These are phyloP conservation scores for Pulveroboletus frians DNA, from an alignment of 768 basidiomycete genomes.

Conservation along the genomic window DNA sequence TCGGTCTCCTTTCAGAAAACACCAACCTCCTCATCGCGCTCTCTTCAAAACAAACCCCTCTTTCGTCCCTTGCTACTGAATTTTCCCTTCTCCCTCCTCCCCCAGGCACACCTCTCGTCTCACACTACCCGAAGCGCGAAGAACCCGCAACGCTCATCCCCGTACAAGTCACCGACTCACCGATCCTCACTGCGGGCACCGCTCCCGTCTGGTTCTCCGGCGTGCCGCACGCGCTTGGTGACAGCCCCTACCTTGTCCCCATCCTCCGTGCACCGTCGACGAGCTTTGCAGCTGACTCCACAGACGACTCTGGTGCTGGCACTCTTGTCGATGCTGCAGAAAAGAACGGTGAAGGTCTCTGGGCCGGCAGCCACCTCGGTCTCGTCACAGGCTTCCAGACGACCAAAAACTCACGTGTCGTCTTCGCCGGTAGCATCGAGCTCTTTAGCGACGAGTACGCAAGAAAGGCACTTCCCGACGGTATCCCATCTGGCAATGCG, in stretches of 20 bases:
- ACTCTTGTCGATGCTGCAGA: slow-evolving; percentile 66
- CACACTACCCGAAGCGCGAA: slow-evolving; percentile 77
- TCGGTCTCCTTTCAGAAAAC: slow-evolving; percentile 59
- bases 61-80: slow-evolving; percentile 79
- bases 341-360: slow-evolving; percentile 71
- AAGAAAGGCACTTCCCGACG: slow-evolving; percentile 55
- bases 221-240: slow-evolving; percentile 55
- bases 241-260: slow-evolving; percentile 76
- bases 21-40: slow-evolving; percentile 84
- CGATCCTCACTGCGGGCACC: slow-evolving; percentile 44
- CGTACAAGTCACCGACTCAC: slow-evolving; percentile 43
- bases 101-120: slow-evolving; percentile 75
- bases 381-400: slow-evolving; percentile 91
- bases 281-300: slow-evolving; percentile 70
- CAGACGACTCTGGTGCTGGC: slow-evolving; percentile 51
- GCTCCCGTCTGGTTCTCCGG: slow-evolving; percentile 76
- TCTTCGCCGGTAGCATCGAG: slow-evolving; percentile 78
- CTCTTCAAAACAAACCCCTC: slow-evolving; percentile 66
- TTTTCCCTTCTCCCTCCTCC: slow-evolving; percentile 89
- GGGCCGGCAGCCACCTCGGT: slow-evolving; percentile 73
- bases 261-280: slow-evolving; percentile 73
- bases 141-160: slow-evolving; percentile 63
- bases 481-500: slow-evolving; percentile 65
- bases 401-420: slow-evolving; percentile 64
- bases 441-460: slow-evolving; percentile 75